Evolutionary conservation across 2,329 filamentous ascomycete species (phyloP).

Genomic region (Diaporthe amygdali): DNA sequence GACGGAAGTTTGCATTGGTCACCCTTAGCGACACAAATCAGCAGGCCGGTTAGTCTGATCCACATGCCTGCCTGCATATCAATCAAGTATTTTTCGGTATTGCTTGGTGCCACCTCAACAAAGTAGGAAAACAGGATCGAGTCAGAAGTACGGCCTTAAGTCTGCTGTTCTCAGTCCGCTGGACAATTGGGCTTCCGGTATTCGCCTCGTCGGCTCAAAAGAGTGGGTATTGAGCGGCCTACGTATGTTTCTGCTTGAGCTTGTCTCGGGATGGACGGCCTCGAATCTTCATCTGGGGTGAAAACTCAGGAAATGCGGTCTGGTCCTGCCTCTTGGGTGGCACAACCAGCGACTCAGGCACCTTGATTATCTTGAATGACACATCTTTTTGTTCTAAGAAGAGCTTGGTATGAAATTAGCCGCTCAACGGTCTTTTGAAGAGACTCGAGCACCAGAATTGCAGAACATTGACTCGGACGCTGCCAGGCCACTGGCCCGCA

Average conservation of each 20-base stretch:
- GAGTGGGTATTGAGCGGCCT: background rate
- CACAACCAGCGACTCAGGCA: background rate
- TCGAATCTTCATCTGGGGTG: constrained; percentile 5
- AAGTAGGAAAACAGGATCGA: background rate
- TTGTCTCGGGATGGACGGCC: constrained; percentile 21
- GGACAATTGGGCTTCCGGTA: background rate
- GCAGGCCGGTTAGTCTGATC: background rate
- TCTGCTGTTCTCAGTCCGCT: background rate
- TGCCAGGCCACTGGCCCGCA: background rate
- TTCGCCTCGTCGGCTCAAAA: constrained; percentile 18
- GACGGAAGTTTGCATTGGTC: constrained; percentile 14
- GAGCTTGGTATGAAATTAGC: background rate
- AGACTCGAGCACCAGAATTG: constrained; percentile 1
- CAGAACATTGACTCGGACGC: background rate
- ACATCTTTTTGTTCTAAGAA: background rate
- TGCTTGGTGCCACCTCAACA: constrained; percentile 10
- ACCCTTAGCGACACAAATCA: constrained; percentile 12
- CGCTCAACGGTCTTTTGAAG: background rate
- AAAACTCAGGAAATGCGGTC: background rate
- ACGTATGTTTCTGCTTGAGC: constrained; percentile 25
- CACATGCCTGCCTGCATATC: background rate
- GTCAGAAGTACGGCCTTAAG: constrained; percentile 22
- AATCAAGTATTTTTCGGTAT: constrained; percentile 18
- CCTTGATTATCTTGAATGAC: constrained; percentile 6
- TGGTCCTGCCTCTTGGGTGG: constrained; percentile 17